Evolutionary conservation across 1,284 basidiomycete species (phyloP), one percentile per base, ranked within the genome.

Genomic region (Porodaedalea pini): DNA sequence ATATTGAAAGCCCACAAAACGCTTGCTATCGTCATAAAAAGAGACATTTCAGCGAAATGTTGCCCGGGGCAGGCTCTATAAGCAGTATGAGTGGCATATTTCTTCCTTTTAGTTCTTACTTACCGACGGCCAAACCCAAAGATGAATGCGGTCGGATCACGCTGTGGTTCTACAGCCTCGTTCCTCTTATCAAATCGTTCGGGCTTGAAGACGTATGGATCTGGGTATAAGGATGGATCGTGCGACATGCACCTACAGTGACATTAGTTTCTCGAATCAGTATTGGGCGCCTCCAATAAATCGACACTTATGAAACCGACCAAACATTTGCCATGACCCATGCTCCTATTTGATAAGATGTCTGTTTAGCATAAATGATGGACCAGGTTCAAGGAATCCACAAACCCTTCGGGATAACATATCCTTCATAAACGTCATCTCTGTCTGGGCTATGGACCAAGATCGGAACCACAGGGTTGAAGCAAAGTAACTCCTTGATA

Each of bases 401-500:
- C 25, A n/a, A 13, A 55, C 47, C 54, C 36, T 56, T 37, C 11
- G 56, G 49, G 21, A 57, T 57, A 13, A 31, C 3, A 36, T 57
- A 52, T 8, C 49, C 54, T 8, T 48, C 25, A 27, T 43, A 57
- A 27, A 34, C 8, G 23, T 57, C 56, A 23, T 57, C 50, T 23
- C 29, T 23, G 5, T 27, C 43, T 39, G 50, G 21, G 4, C 36
- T 27, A 17, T 51, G 56, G 2, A 45, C 15, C 15, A 51, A 17
- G 13, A 51, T 23, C 15, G 50, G 49, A 3, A 52, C 48, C 7
- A 43, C n/a, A 23, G 50, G 34, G 15, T 45, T 43, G 39, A 39
- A 57, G 4, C 86, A 76, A 52, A 58, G 37, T 5, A 47, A 13
- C 29, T 59, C 64, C 19, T 64, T 60, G 15, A 63, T 19, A 15